Percentiles rank a stretch among this genome's conserved stretches.
These are phyloP conservation scores for Cytospora piceicola DNA, from an alignment of 2,329 filamentous ascomycete genomes.

Conservation along the genomic window DNA sequence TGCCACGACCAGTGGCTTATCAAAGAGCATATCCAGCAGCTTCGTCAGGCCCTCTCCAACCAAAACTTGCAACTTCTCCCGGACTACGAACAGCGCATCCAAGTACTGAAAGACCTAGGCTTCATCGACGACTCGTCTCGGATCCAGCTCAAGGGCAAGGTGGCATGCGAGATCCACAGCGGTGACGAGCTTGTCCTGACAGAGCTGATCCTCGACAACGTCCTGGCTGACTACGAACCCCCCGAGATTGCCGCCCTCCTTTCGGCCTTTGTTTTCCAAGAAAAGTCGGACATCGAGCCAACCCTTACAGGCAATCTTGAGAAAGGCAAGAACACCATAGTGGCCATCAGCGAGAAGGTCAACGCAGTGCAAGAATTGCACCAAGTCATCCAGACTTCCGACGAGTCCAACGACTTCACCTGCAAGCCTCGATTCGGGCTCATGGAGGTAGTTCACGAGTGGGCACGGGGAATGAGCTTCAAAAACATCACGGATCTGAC, in stretches of 20 bases:
- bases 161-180: constrained; percentile 97
- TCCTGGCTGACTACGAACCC: constrained; percentile 91
- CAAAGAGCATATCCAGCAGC: constrained; percentile 85
- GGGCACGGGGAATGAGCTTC: constrained; percentile 97
- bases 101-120: constrained; percentile 85
- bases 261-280: constrained; percentile 95
- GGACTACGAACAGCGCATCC: constrained; percentile 94
- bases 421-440: constrained; percentile 87
- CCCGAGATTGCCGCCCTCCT: constrained; percentile 95
- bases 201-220: constrained; percentile 94
- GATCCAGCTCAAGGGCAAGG: constrained; percentile 96
- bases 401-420: constrained; percentile 92
- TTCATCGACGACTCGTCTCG: constrained; percentile 88
- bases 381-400: constrained; percentile 87
- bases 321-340: constrained; percentile 80
- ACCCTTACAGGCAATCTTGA: constrained; percentile 82
- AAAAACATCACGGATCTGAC: constrained; percentile 96
- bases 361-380: constrained; percentile 87
- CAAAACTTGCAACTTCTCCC: constrained; percentile 95
- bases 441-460: constrained; percentile 98
- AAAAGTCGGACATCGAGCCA: constrained; percentile 85
- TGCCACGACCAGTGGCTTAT: constrained; percentile 96
- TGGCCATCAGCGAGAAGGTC: constrained; percentile 89
- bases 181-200: constrained; percentile 95
- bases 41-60: constrained; percentile 89